phyloP scores from a whole-genome alignment of 805 yeast species.

The Candida pseudofarinosa region DNA sequence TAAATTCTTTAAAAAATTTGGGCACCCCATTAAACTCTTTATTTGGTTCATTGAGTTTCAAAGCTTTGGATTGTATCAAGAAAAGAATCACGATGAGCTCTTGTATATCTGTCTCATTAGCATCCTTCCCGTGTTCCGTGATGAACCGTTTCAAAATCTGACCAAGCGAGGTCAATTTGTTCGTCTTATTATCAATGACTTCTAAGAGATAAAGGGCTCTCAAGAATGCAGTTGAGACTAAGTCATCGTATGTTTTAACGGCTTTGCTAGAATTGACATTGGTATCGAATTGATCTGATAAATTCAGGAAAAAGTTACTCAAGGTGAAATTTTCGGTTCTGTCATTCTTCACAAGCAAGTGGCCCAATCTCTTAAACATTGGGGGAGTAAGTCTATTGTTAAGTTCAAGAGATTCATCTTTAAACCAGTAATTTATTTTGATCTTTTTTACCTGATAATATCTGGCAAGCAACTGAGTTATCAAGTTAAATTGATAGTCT shows the following conservation, averaged over 20 bases:
- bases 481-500: constrained; percentile 59
- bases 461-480: constrained; percentile 73
- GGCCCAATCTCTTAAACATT: constrained; percentile 34
- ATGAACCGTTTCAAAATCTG: constrained; percentile 36
- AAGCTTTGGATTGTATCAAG: constrained; percentile 33
- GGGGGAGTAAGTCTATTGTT: constrained; percentile 55
- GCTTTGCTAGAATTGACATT: constrained; percentile 17
- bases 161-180: constrained; percentile 51
- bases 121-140: constrained; percentile 11
- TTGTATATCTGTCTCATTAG: constrained; percentile 25
- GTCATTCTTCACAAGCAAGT: constrained; percentile 15
- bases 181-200: constrained; percentile 40
- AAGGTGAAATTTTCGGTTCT: constrained; percentile 22
- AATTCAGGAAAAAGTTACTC: constrained; percentile 17
- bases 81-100: constrained; percentile 45
- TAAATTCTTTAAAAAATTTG: constrained; percentile 28
- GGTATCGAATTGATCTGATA: constrained; percentile 13
- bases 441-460: constrained; percentile 77
- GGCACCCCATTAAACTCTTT: constrained; percentile 31
- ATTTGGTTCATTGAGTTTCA: constrained; percentile 38
- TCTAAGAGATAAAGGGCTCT: constrained; percentile 53
- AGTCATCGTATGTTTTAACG: constrained; percentile 45
- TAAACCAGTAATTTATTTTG: constrained; percentile 52
- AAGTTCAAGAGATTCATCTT: constrained; percentile 39
- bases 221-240: constrained; percentile 51